These are phyloP conservation scores for Mucor mucedo DNA, from an alignment of 371 early-diverging fungal genomes.

Conservation along the genomic window DNA sequence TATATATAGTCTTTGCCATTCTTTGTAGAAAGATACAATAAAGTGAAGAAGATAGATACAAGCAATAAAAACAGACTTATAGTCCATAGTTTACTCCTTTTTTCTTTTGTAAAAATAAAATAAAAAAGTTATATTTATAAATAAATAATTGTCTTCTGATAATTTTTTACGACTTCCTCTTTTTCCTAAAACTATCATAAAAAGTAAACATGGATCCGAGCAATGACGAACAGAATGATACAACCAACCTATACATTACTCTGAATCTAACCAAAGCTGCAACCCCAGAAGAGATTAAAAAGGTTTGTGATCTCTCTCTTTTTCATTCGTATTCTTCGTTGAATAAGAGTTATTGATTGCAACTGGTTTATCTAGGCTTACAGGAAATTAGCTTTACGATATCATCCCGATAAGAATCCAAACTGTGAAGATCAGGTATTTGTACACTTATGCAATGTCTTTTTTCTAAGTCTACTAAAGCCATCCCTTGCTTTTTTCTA, in stretches of 20 bases:
- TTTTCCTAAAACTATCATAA: too few species aligned
- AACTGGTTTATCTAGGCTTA: constrained; percentile 20
- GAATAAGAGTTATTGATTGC: not conserved
- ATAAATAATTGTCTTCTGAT: too few species aligned
- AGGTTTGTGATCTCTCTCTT: constrained; percentile 36
- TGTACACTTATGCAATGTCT: not conserved
- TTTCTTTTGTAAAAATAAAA: too few species aligned
- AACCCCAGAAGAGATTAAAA: constrained; percentile 70
- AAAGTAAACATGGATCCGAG: too few species aligned
- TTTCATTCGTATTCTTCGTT: not conserved
- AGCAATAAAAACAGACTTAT: too few species aligned
- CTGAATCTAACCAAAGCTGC: constrained; percentile 65
- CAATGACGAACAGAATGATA: constrained; percentile 5
- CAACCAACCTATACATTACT: constrained; percentile 49
- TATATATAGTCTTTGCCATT: too few species aligned
- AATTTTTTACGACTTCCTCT: too few species aligned
- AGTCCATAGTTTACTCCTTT: too few species aligned
- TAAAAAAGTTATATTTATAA: too few species aligned
- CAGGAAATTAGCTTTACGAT: constrained; percentile 69
- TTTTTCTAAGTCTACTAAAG: not conserved
- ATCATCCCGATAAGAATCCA: constrained; percentile 82
- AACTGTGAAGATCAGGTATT: constrained; percentile 57
- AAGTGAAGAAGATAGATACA: too few species aligned
- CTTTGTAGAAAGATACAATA: too few species aligned
- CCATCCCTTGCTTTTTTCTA: constrained; percentile 20